Evolutionary conservation across 2,329 filamentous ascomycete species (phyloP).

Genomic region (Mariannaea elegans): DNA sequence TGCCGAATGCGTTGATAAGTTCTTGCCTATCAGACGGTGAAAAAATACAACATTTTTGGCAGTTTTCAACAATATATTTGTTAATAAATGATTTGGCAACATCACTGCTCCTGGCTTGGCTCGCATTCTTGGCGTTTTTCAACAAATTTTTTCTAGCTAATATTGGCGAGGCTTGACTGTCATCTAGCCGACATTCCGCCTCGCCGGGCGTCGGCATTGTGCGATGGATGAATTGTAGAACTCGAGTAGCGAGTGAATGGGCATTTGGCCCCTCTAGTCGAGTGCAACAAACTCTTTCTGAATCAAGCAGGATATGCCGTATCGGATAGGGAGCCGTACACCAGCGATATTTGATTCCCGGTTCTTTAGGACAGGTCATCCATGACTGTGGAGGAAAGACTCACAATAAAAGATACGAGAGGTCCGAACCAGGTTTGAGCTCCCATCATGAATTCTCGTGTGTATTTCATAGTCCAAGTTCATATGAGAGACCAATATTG

Average conservation of each 20-base stretch:
- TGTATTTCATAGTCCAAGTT: no score
- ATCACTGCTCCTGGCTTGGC: conserved; percentile 22
- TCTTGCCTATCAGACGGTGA: conserved; percentile 35
- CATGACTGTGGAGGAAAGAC: conserved; percentile 12
- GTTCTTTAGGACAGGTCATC: conserved; percentile 13
- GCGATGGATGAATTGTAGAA: conserved; percentile 22
- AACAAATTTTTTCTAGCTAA: conserved; percentile 19
- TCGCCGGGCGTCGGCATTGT: not conserved
- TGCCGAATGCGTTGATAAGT: conserved; percentile 39
- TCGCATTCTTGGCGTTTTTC: conserved; percentile 28
- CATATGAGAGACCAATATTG: no score
- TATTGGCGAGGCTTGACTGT: not conserved
- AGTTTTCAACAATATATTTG: conserved; percentile 22
- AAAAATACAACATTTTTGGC: conserved; percentile 11
- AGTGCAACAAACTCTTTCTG: conserved; percentile 24
- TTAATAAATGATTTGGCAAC: conserved; percentile 26
- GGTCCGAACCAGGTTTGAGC: not conserved
- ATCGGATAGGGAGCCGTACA: conserved; percentile 5
- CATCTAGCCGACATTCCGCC: not conserved
- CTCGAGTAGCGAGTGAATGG: conserved; percentile 22
- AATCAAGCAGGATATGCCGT: conserved; percentile 28
- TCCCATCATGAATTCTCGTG: not conserved
- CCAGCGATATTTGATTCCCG: conserved; percentile 18
- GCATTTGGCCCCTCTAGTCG: conserved; percentile 3
- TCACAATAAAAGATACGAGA: conserved; percentile 4